Evolutionary conservation across 805 yeast species (phyloP), one percentile per base, ranked within the genome.

Genomic region (Candida insectorum): DNA sequence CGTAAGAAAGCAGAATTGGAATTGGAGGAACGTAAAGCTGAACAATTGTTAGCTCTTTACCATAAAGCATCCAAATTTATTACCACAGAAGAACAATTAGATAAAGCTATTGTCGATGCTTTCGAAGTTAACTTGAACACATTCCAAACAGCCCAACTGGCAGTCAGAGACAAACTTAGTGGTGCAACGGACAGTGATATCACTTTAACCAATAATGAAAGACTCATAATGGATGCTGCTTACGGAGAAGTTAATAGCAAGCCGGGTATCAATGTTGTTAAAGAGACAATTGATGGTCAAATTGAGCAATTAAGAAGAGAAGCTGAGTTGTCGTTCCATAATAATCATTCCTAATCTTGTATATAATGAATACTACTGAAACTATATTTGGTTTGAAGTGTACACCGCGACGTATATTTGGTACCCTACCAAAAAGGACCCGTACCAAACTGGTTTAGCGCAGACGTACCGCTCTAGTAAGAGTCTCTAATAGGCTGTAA

Each of bases 21-120:
- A 31, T 69, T 67, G 4, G 69, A 75, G 44, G 77, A 75, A 41
- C 58, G 62, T 27, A 73, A 73, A 46, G 77, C 88, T 11, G 63
- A 63, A 24, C 65, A 73, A 30, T 59, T 88, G 30, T 62, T 89
- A 39, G 81, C 75, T 44, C 69, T 89, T 34, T 87, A 85, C 58
- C 86, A 86, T 49, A 73, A 79, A 2, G 65, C 91, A 1, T 70
- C 73, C 17, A 66, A 71, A 27, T 88, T 77, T 59, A 84, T 87
- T 46, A 76, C 85, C 24, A 81, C 81, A 19, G 95, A 84, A 56
- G 74, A 69, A 31, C 78, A 77, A 54, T 68, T 84, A 40, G 74
- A 71, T 26, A 62, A 57, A 14, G 76, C 80, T 33, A 74, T 84
- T 26, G 74, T 71, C 30, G 66, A 66, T 34, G 80, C 86, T 30